Base-by-base conservation (phyloP, 202 grass and related monocot species). In the Carex arenaria region DNA sequence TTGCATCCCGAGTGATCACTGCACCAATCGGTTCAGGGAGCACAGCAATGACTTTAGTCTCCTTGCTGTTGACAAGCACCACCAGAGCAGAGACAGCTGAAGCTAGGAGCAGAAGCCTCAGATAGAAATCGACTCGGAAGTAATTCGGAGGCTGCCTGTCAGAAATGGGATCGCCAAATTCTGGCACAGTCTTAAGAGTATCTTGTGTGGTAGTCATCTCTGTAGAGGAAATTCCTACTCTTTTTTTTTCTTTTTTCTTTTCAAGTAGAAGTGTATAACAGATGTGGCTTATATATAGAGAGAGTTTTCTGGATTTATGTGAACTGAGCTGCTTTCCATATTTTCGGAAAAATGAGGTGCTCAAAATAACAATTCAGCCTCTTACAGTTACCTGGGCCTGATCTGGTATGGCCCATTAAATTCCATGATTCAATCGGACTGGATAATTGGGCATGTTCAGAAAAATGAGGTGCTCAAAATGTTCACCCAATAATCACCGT, bases 51-150 rank as follows among this genome's bases (percentile, higher is more conserved):
- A 47, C n/a, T 62, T 18, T 54, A 14, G 84, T 94, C 76, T 94
- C 80, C 84, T 97, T 92, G 80, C 79, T 82, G 7, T 89, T 97
- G 72, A 62, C 85, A 77, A 97, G 83, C 49, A 97, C 76, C 5
- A 92, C 80, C 10, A 94, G 84, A 64, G 53, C 79, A 7, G 87
- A 26, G 0, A 97, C 64, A 13, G 94, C 71, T 32, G 57, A 87
- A 28, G 80, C 89, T 18, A 97, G 75, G 3, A 97, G 80, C n/a
- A 97, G 47, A 65, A 84, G 57, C 59, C 91, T 54, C 59, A 94
- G 89, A 0, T 17, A 64, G 2, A 94, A 77, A 54, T 92, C 68
- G 2, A 82, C 42, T n/a, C 73, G 8, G 49, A 62, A 69, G 62
- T 74, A 72, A 32, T 73, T 76, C 23, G 49, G 22, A 13, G 79